Conservation (phyloP, 179 eudicot species). For the Carnegiea gigantea region DNA sequence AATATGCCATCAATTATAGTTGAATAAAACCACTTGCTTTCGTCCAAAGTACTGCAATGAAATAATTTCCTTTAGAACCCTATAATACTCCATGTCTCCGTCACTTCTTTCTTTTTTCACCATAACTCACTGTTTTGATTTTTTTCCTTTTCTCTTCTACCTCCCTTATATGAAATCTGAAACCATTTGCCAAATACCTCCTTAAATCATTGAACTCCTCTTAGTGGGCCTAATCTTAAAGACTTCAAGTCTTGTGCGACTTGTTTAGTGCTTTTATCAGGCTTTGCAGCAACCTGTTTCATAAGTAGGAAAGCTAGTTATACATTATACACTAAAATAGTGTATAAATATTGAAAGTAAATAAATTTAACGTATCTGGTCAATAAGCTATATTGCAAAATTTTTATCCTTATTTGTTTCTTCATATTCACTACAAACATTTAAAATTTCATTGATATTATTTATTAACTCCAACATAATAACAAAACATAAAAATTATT, state of each 20-base stretch:
- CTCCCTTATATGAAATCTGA: slow-evolving; percentile 7
- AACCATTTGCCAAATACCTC: slow-evolving; percentile 20
- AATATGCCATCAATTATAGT: slow-evolving; percentile 30
- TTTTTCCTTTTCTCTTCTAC: not conserved
- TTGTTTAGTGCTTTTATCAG: not conserved
- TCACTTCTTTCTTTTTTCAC: not conserved
- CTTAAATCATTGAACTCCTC: not conserved
- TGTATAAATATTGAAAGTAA: not conserved
- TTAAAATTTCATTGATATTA: not conserved
- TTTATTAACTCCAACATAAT: not conserved
- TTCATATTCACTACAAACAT: not conserved
- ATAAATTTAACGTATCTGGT: not conserved
- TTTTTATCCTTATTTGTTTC: not conserved
- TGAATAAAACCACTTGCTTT: slow-evolving; percentile 10
- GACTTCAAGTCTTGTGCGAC: slow-evolving; percentile 1
- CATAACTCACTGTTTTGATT: slow-evolving; percentile 25
- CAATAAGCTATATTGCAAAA: not conserved
- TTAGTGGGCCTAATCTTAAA: not conserved
- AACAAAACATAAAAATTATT: not conserved
- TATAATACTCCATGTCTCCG: slow-evolving; percentile 4
- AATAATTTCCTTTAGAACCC: slow-evolving; percentile 15
- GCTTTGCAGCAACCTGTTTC: not conserved
- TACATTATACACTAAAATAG: not conserved
- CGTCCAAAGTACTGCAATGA: slow-evolving; percentile 7
- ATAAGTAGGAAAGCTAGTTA: not conserved